Evolutionary conservation across 208 protist species (phyloP), one percentile per base, ranked within the genome.

Genomic region (Crithidia sp.): DNA sequence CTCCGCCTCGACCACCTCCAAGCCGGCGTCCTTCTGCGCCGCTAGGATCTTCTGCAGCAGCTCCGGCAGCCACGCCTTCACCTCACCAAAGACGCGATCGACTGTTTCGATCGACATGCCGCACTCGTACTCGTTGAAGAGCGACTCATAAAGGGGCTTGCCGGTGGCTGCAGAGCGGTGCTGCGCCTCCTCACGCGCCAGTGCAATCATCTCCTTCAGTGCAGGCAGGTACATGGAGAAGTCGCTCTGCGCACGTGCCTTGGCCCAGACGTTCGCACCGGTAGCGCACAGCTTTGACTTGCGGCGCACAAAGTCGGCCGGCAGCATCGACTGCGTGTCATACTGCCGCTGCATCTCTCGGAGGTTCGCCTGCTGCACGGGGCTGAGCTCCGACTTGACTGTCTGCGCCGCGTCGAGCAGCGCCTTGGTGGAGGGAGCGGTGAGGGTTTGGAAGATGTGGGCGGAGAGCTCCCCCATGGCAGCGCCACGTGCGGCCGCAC

Each of bases 41-140:
- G 60, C 76, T 68, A 81, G 54, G 43, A 97, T 84, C 56, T 88
- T 67, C 70, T 87, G 60, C 19, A 96, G 67, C 36, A 97, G 77
- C 54, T 72, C 65, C 7, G 91, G 87, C 37, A 98, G 84, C 87
- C 89, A 94, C 44, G 83, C 84, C 69, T 89, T 89, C 14, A 97
- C 68, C 16, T 95, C 67, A 3, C 44, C 50, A 71, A 96, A 95
- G 13, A 96, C 78, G 37, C 64, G 64, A 41, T 96, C 88, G 14
- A 97, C 41, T 13, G 60, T 67, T 17, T 77, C 71, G 2, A 88
- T 53, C 4, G 79, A 80, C 75, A 96, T 84, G 40, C 90, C 95
- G 9, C 85, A 87, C 76, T 98, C 95, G 74, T 85, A 96, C 63
- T 84, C 8, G 52, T 93, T 71, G 9, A 98, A 58, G 7, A 95